phyloP scores from a whole-genome alignment of 768 basidiomycete genomes.

The Tubosaeta sp. region DNA sequence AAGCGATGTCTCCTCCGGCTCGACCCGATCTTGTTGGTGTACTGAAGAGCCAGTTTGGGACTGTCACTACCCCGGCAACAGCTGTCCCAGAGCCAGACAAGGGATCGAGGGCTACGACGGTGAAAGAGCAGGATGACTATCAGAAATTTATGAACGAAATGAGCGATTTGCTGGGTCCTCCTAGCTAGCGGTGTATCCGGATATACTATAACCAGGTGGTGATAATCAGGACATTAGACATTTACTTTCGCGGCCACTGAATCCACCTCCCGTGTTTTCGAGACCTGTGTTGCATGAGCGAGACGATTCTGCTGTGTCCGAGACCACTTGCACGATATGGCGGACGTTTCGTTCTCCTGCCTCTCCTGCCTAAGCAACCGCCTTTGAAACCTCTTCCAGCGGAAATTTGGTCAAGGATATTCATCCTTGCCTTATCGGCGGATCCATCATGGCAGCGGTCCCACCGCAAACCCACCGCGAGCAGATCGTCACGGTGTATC shows the following conservation, averaged over 20 bases:
- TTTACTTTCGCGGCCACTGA: constrained; percentile 3
- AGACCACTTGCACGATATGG: constrained; percentile 59
- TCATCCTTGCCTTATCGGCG: constrained; percentile 34
- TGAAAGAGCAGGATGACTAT: constrained; percentile 63
- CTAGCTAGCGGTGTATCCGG: constrained; percentile 10
- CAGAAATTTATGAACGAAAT: constrained; percentile 74
- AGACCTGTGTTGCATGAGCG: constrained; percentile 26
- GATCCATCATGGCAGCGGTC: constrained; percentile 6
- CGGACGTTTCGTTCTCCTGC: constrained; percentile 61
- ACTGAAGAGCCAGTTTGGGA: constrained; percentile 57
- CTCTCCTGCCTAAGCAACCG: constrained; percentile 56
- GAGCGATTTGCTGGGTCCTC: constrained; percentile 53
- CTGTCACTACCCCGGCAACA: constrained; percentile 25
- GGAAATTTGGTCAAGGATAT: constrained; percentile 69
- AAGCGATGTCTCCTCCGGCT: constrained; percentile 30
- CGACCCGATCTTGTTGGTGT: constrained; percentile 66
- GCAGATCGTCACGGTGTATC: constrained; percentile 15
- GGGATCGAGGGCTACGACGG: constrained; percentile 19
- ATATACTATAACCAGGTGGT: neutral
- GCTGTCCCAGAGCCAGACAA: constrained; percentile 14
- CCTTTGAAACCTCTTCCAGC: constrained; percentile 54
- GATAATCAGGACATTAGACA: neutral
- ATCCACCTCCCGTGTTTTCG: neutral
- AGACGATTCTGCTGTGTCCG: constrained; percentile 54
- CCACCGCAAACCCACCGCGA: constrained; percentile 4